Percentiles rank a stretch among this genome's conserved stretches.
Conservation (phyloP, 352 stramenopile genomes). For the Pythium vanterpoolii region DNA sequence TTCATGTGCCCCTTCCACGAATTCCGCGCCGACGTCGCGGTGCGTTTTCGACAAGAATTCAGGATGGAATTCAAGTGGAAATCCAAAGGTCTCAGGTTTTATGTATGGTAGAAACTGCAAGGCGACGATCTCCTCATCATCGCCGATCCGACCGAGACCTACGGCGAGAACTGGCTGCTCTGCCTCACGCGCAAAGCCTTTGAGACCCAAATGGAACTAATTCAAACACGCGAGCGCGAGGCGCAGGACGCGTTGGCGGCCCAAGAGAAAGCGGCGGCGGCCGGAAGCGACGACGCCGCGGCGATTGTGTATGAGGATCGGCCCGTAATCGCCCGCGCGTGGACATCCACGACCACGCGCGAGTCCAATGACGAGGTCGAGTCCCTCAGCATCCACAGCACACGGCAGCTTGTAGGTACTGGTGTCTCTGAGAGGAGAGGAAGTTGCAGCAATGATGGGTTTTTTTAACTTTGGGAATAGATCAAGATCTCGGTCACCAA, state of each 20-base stretch:
- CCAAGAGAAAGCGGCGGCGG: constrained; percentile 29
- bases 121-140: constrained; percentile 74
- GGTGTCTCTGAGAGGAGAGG: too few species aligned
- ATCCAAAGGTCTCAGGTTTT: not conserved
- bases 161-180: constrained; percentile 84
- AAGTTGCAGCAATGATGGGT: not conserved
- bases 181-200: constrained; percentile 65
- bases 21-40: constrained; percentile 51
- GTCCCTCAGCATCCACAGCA: constrained; percentile 44
- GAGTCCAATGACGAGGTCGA: constrained; percentile 72
- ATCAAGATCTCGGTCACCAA: constrained; percentile 79
- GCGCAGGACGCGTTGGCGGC: constrained; percentile 37
- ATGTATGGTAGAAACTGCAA: constrained; percentile 44
- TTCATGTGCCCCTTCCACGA: constrained; percentile 86
- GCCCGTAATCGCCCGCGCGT: constrained; percentile 59
- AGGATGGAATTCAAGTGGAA: not conserved
- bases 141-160: constrained; percentile 67
- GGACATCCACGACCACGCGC: constrained; percentile 41
- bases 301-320: constrained; percentile 72
- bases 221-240: constrained; percentile 48
- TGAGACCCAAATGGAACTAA: constrained; percentile 62
- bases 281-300: constrained; percentile 43
- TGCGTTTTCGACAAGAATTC: not conserved
- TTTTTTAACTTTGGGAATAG: constrained; percentile 23
- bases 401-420: constrained; percentile 38